Conservation (phyloP, 345 rosid genomes). For the Salix caprea region DNA sequence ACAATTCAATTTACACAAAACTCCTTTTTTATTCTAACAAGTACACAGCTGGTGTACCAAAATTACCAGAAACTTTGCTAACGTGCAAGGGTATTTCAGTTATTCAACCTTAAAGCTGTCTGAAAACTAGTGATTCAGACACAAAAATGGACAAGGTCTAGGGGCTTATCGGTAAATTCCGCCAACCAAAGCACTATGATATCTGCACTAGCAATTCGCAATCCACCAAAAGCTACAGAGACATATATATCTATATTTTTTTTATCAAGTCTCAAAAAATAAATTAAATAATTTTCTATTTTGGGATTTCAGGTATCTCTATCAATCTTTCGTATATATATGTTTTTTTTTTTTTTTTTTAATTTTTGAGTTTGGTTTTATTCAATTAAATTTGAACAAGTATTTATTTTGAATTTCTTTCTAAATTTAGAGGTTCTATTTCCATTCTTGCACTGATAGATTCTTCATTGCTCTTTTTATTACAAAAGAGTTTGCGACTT, state of each 20-base stretch:
- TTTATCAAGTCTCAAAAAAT: not conserved
- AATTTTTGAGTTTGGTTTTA: not conserved
- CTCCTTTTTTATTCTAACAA: not conserved
- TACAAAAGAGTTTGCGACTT: not conserved
- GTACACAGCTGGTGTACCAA: not conserved
- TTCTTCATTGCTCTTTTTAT: not conserved
- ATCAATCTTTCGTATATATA: constrained; percentile 3
- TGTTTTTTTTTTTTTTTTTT: not conserved
- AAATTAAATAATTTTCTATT: not conserved
- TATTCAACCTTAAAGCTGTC: not conserved
- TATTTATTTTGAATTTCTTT: not conserved
- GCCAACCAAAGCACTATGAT: not conserved
- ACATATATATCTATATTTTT: not conserved
- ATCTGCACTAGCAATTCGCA: constrained; percentile 14
- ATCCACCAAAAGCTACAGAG: constrained; percentile 17
- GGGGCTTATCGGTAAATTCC: constrained; percentile 9
- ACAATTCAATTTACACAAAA: not conserved
- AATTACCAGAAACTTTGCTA: not conserved
- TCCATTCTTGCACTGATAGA: not conserved
- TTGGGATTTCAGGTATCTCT: constrained; percentile 12
- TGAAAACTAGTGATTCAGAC: not conserved
- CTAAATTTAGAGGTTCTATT: not conserved
- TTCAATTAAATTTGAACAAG: not conserved
- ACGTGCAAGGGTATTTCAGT: not conserved
- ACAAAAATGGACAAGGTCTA: not conserved